Evolutionary conservation across 176 grass and related monocot species (phyloP), one percentile per base, ranked within the genome.

Genomic region (Bolboschoenus planiculmis): DNA sequence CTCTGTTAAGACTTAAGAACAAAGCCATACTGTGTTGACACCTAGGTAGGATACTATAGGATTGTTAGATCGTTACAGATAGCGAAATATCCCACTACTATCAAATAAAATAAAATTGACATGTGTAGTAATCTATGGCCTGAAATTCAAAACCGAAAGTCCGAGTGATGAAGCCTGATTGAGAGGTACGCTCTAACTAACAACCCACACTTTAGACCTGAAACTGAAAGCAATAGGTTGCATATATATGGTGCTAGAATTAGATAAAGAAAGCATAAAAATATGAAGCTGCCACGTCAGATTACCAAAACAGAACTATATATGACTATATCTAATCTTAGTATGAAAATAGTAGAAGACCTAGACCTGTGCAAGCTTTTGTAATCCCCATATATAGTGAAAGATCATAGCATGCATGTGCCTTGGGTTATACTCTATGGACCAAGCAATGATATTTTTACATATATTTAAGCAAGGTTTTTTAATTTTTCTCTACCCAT

Each of bases 101-200:
- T 40, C 20, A 33, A n/a, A n/a, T 77, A 2, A 77, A 20, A 5
- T 20, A 53, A 76, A 51, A 53, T 51, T 77, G 72, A 77, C 46
- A 53, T 77, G 72, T 76, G 46, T 31, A n/a, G n/a, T 77, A 77
- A 47, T 75, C 0, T 50, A 51, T 51, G 72, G 46, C 10, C 6
- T 33, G 18, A 43, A 68, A 75, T 5, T 40, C 43, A 61, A 42
- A 23, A 20, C n/a, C 7, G 18, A 81, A 61, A 40, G 55, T 81
- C 55, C 2, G 26, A 81, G 20, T 43, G 26, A 18, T 77, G 43
- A 51, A 53, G 54, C 56, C 78, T 43, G 51, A 61, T 56, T 81
- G 78, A 81, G 56, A 81, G 78, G 8, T 80, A 80, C 18, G 50
- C 31, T 42, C 8, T 80, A 80, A 79, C 77, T n/a, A 79, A 80